Evolutionary conservation across 768 basidiomycete species (phyloP), one percentile per base, ranked within the genome.

Genomic region (Tulasnella sp.): DNA sequence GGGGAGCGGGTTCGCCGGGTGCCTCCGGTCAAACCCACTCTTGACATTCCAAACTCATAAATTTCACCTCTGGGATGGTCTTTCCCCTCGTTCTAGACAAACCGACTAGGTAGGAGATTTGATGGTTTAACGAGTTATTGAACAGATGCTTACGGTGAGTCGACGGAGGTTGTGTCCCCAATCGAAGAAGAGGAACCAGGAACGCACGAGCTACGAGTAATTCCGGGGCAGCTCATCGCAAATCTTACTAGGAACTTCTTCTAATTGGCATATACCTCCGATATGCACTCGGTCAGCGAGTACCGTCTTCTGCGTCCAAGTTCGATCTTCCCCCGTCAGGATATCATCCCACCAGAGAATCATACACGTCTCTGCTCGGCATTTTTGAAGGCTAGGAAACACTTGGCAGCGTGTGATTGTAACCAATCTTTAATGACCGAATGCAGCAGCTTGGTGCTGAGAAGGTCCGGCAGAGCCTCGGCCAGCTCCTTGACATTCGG

Each of bases 261-360:
- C 61, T 67, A 26, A 67, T 67, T 32, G 61, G 61, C 61, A 35
- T 67, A 67, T 26, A 67, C 61, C 61, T 67, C 61, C 26, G 61
- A 67, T 15, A 67, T 67, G 26, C 26, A 26, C 32, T 67, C 29
- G 5, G 0, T 4, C 61, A 67, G 23, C 61, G 23, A 16, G 4
- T 32, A 16, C 5, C 11, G 5, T 18, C 61, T 29, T 67, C 23
- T 67, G 61, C 29, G 61, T 13, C 61, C 29, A 67, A 67, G 44
- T 35, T 26, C 26, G 32, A 29, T 5, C 32, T 35, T 35, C 61
- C 10, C 32, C 15, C 32, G 16, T 67, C 15, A 26, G 23, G n/a
- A 67, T 26, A 32, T 26, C n/a, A 10, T 35, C 32, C 61, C 61
- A 35, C 61, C 61, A 67, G 32, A 18, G 26, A 26, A 67, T 32